A percentile compares a stretch with the other conserved stretches of the same genome.
These are phyloP conservation scores for Elsinoe batatas DNA, from an alignment of 2,329 filamentous ascomycete species.

Conservation along the genomic window DNA sequence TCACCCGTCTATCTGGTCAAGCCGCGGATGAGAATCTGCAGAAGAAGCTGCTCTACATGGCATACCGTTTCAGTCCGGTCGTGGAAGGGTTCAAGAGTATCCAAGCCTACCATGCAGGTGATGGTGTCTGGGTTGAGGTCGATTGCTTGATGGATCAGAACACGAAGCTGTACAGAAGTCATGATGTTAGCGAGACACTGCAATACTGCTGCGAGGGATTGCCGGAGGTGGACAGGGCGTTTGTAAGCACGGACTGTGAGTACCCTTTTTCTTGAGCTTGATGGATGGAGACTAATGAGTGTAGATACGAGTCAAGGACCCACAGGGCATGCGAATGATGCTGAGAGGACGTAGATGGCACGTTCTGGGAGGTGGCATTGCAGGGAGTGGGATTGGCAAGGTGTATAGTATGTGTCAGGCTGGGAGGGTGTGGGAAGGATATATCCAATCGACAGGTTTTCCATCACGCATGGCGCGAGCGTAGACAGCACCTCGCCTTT, in stretches of 20 bases:
- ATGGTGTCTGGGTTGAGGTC: constrained; percentile 54
- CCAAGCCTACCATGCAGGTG: constrained; percentile 50
- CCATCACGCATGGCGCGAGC: neutral
- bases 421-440: neutral
- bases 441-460: neutral
- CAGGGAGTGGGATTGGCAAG: neutral
- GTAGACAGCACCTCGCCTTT: neutral
- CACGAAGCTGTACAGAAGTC: constrained; percentile 42
- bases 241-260: constrained; percentile 43
- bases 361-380: neutral
- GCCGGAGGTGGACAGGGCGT: constrained; percentile 43
- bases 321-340: constrained; percentile 32
- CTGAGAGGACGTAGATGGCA: constrained; percentile 16
- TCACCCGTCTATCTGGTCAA: constrained; percentile 49
- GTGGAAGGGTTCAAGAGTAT: constrained; percentile 30
- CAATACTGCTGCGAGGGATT: constrained; percentile 52
- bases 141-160: constrained; percentile 49
- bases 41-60: constrained; percentile 51
- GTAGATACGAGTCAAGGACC: constrained; percentile 31
- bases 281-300: neutral
- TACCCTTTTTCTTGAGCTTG: constrained; percentile 11
- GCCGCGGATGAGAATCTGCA: constrained; percentile 43
- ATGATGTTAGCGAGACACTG: constrained; percentile 53
- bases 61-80: constrained; percentile 35
- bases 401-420: neutral